Conservation (phyloP, 2,329 filamentous ascomycete genomes). For the Pseudogymnoascus sp. region DNA sequence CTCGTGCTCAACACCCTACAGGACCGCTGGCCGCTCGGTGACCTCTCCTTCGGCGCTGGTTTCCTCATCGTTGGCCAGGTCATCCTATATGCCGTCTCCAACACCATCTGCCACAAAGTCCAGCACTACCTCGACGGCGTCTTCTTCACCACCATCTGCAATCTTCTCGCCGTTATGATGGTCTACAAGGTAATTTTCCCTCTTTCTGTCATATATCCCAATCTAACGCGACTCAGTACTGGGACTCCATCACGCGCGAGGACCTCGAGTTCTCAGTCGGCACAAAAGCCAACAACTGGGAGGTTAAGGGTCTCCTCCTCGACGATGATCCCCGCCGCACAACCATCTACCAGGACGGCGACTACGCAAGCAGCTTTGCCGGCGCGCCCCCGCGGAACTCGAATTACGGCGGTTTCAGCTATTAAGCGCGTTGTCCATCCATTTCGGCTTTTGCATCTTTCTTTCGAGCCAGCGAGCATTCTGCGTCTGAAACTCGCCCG, state of each 20-base stretch:
- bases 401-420: constrained; percentile 26
- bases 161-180: constrained; percentile 96
- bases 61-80: constrained; percentile 92
- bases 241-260: constrained; percentile 97
- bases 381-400: constrained; percentile 22
- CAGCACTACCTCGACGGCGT: constrained; percentile 91
- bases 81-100: constrained; percentile 81
- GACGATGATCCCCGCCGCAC: constrained; percentile 26
- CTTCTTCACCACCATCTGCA: constrained; percentile 90
- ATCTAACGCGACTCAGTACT: constrained; percentile 56
- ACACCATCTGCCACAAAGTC: constrained; percentile 71
- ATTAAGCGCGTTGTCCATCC: constrained; percentile 15
- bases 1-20: constrained; percentile 84
- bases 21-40: constrained; percentile 89
- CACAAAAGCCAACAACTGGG: constrained; percentile 93
- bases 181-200: constrained; percentile 73
- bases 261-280: constrained; percentile 97
- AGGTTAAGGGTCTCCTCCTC: constrained; percentile 77
- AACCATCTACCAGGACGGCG: constrained; percentile 27
- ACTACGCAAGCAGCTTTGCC: constrained; percentile 21
- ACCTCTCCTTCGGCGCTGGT: constrained; percentile 82
- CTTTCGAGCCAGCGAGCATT: not conserved
- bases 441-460: not conserved
- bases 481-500: not conserved
- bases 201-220: constrained; percentile 20